phyloP scores from a whole-genome alignment of 352 stramenopile species.

The Phytophthora citrophthora region DNA sequence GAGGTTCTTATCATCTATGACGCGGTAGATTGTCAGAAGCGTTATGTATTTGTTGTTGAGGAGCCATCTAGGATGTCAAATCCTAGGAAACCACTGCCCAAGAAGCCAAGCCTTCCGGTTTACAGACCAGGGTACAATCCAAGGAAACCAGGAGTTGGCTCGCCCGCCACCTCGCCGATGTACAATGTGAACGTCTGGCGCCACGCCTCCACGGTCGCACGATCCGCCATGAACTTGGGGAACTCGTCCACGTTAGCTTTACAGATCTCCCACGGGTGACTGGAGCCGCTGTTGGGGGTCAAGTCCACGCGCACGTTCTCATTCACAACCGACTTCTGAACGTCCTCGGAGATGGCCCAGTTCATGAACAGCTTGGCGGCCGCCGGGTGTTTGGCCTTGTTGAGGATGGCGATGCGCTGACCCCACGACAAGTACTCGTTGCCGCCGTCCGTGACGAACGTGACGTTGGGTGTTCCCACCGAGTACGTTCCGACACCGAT shows the following conservation, averaged over 20 bases:
- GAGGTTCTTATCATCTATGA: no score
- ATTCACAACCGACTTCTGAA: conserved; percentile 35
- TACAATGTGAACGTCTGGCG: conserved; percentile 56
- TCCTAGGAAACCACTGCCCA: neutral
- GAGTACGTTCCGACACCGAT: conserved; percentile 36
- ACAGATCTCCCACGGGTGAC: conserved; percentile 42
- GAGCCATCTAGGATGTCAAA: neutral
- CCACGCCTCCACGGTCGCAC: conserved; percentile 45
- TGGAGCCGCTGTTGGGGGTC: conserved; percentile 29
- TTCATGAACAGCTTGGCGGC: conserved; percentile 68
- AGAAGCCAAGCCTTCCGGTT: neutral
- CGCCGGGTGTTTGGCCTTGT: conserved; percentile 57
- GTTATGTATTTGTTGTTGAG: neutral
- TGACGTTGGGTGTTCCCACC: conserved; percentile 22
- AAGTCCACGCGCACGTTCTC: conserved; percentile 50
- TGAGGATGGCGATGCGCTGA: conserved; percentile 63
- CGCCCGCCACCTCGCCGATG: conserved; percentile 59
- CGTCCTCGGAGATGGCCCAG: conserved; percentile 48
- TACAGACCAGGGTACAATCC: conserved; percentile 48
- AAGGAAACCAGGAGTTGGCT: conserved; percentile 43
- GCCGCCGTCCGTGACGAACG: conserved; percentile 31
- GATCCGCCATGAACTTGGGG: conserved; percentile 57
- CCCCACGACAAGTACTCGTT: conserved; percentile 51
- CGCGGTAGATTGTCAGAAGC: neutral
- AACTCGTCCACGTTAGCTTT: conserved; percentile 43